Evolutionary conservation across 345 rosid genomes (phyloP), one percentile per base, ranked within the genome.

Genomic region (Mercurialis annua): DNA sequence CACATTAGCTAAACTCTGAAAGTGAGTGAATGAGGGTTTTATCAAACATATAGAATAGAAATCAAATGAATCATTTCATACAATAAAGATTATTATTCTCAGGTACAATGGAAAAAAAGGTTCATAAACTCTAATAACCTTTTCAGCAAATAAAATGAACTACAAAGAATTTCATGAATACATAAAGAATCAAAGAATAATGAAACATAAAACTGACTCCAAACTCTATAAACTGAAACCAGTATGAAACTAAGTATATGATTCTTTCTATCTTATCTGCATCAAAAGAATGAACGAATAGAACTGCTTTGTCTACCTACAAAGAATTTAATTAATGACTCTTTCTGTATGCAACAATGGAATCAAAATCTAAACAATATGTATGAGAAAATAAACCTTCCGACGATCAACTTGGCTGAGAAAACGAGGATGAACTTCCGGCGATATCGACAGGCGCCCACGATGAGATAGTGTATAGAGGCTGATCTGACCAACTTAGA

Each of bases 381-480:
- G 73, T 72, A 36, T 70, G 70, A 66, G 68, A 69, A 77, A 85
- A 69, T 46, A 66, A 72, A 57, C 70, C 74, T 21, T 73, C 62
- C n/a, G 20, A 21, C n/a, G 1, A 66, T 81, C 80, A 90, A 63
- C 75, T 68, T 59, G 85, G 83, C 79, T 81, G 87, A 60, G 87
- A 74, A 60, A 78, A 85, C 36, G 92, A 77, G 57, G 90, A 84
- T 43, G 93, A 83, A 76, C 89, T 84, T 71, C 87, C 90, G 4
- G 82, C 83, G 34, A 78, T 67, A 74, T 85, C 87, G 27, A 68
- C 70, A 16, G 87, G 88, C 15, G 78, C 58, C 99, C 99, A 94
- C 10, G 93, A 89, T 0, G 99, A 94, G 81, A 91, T 83, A 2
- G 99, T 83, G 30, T 82, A 91, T 40, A 94, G 95, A 44, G 92